Percentiles rank a stretch among this genome's conserved stretches.
phyloP scores from a whole-genome alignment of 2,329 filamentous ascomycete genomes.

The Arthrobotrys pseudoclavata region DNA sequence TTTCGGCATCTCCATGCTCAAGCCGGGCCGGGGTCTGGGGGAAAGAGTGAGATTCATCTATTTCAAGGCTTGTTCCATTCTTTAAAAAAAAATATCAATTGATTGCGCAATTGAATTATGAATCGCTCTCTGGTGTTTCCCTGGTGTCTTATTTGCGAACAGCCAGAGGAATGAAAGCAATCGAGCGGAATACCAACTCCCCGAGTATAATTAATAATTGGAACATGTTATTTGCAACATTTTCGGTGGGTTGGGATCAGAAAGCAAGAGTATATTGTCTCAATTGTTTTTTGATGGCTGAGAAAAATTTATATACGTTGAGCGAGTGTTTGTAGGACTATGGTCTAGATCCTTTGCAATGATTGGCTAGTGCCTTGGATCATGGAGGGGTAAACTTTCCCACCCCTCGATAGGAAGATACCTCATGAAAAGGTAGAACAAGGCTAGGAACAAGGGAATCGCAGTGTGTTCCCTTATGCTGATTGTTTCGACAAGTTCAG shows the following conservation, averaged over 20 bases:
- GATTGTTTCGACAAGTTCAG: slow-evolving; percentile 24
- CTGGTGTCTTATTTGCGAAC: slow-evolving; percentile 37
- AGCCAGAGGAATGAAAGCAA: slow-evolving; percentile 38
- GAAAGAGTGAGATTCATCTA: neutral
- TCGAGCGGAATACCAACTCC: slow-evolving; percentile 25
- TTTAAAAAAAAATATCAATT: neutral
- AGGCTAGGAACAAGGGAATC: slow-evolving; percentile 7
- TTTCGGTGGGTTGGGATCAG: neutral
- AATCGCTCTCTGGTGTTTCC: neutral
- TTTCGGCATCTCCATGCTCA: neutral
- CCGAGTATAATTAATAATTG: slow-evolving; percentile 28
- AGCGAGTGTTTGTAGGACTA: slow-evolving; percentile 1
- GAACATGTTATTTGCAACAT: neutral
- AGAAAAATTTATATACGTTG: slow-evolving; percentile 23
- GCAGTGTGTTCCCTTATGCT: neutral
- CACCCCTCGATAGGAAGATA: slow-evolving; percentile 4
- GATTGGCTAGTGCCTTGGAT: slow-evolving; percentile 30
- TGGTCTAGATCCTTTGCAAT: slow-evolving; percentile 11
- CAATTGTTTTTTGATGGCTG: slow-evolving; percentile 19
- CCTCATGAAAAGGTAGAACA: slow-evolving; percentile 9
- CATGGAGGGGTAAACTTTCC: slow-evolving; percentile 21
- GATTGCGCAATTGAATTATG: neutral
- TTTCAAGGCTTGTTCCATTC: neutral
- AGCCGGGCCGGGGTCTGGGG: neutral
- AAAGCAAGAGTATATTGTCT: neutral